These are phyloP conservation scores for Hypoxylon sp. DNA, from an alignment of 2,329 filamentous ascomycete species.

Conservation along the genomic window DNA sequence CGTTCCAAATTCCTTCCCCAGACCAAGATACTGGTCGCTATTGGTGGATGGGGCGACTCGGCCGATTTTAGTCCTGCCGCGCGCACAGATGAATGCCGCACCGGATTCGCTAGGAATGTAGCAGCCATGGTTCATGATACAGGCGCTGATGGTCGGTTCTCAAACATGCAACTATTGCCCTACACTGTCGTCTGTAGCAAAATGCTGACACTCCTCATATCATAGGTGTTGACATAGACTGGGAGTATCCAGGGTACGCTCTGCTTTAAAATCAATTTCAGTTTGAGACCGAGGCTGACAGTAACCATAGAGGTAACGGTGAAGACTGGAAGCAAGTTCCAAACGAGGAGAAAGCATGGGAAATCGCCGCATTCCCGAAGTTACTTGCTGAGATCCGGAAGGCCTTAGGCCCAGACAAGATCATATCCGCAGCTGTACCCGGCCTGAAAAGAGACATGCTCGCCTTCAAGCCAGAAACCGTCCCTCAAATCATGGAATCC, in stretches of 20 bases:
- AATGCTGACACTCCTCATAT: conserved; percentile 34
- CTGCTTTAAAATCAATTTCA: neutral
- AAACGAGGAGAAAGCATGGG: conserved; percentile 70
- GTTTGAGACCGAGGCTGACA: conserved; percentile 30
- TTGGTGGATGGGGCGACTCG: conserved; percentile 77
- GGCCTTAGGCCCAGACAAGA: conserved; percentile 69
- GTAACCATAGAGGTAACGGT: conserved; percentile 70
- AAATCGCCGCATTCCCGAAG: conserved; percentile 74
- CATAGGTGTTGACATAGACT: conserved; percentile 72
- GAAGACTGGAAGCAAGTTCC: conserved; percentile 75
- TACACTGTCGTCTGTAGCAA: neutral
- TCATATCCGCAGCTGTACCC: conserved; percentile 77
- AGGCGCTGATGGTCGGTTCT: conserved; percentile 68
- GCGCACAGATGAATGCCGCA: conserved; percentile 62
- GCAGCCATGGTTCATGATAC: conserved; percentile 66
- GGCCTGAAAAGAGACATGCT: conserved; percentile 76
- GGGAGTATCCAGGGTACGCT: conserved; percentile 65
- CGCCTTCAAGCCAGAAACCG: conserved; percentile 71
- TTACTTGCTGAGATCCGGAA: conserved; percentile 71
- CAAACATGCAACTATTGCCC: neutral
- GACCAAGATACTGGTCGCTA: conserved; percentile 73
- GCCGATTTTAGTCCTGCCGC: conserved; percentile 67
- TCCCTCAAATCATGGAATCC: conserved; percentile 70
- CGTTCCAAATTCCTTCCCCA: conserved; percentile 66
- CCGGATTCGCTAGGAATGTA: conserved; percentile 71